A percentile compares a stretch with the other conserved stretches of the same genome.
These are phyloP conservation scores for Suillus americanus DNA, from an alignment of 768 basidiomycete genomes.

Conservation along the genomic window DNA sequence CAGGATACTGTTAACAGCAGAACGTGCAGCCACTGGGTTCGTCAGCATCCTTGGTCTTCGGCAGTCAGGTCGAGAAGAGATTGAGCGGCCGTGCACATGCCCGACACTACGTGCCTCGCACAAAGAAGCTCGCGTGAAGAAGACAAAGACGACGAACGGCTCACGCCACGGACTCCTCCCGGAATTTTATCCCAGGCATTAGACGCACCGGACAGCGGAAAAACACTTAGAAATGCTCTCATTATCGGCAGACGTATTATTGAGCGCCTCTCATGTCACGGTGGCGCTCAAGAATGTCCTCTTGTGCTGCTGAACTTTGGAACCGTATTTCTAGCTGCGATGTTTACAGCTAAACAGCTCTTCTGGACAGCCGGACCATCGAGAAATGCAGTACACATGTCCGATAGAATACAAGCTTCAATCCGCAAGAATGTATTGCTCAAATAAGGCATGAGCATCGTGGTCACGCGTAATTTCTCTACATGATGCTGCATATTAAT, in stretches of 20 bases:
- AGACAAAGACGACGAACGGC: constrained; percentile 26
- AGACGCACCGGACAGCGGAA: constrained; percentile 31
- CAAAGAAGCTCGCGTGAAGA: constrained; percentile 33
- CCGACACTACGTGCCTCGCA: constrained; percentile 39
- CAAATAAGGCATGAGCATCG: background rate
- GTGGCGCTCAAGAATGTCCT: constrained; percentile 69
- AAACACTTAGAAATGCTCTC: constrained; percentile 50
- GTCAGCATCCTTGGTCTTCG: constrained; percentile 53
- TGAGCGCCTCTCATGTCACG: constrained; percentile 59
- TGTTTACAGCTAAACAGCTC: background rate
- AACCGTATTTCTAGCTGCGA: constrained; percentile 17
- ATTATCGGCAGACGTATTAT: constrained; percentile 47
- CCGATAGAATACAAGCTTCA: background rate
- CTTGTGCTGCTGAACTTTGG: constrained; percentile 41
- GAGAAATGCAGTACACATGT: background rate
- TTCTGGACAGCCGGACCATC: background rate
- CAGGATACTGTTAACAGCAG: constrained; percentile 56
- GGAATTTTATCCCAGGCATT: constrained; percentile 60
- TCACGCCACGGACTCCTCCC: constrained; percentile 59
- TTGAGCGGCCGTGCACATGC: constrained; percentile 48
- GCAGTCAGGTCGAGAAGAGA: constrained; percentile 51
- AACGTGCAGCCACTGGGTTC: constrained; percentile 58
- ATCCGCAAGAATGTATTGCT: background rate
- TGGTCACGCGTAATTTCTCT: background rate
- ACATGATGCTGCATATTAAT: too few species aligned